Evolutionary conservation across 805 yeast species (phyloP).

Genomic region (Citeromyces matritensis): DNA sequence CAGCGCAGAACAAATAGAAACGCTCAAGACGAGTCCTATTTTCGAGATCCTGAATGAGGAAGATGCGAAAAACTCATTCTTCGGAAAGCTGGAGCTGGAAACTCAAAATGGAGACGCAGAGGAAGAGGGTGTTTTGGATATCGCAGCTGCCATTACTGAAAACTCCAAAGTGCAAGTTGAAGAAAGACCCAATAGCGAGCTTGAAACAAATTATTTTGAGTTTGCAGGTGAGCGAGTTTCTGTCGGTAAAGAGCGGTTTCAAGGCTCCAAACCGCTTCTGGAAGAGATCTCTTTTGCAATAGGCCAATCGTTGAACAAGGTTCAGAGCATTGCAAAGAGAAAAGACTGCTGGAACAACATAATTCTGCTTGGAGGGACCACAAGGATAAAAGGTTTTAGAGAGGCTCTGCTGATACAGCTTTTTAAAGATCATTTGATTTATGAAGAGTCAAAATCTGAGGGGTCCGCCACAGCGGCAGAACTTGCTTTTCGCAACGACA

Average conservation of each 20-base stretch:
- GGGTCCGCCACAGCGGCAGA: slow-evolving; percentile 4
- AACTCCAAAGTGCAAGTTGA: slow-evolving; percentile 5
- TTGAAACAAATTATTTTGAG: slow-evolving; percentile 56
- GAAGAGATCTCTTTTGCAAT: slow-evolving; percentile 36
- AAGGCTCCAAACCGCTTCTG: slow-evolving; percentile 55
- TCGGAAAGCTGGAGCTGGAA: slow-evolving; percentile 22
- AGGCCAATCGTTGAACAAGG: slow-evolving; percentile 31
- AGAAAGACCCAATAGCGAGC: slow-evolving; percentile 40
- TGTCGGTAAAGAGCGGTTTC: slow-evolving; percentile 85
- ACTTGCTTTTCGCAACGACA: slow-evolving; percentile 13
- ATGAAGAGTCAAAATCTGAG: slow-evolving; percentile 4
- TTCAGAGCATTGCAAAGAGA: slow-evolving; percentile 50
- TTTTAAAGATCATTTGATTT: slow-evolving; percentile 28
- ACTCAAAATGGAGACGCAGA: slow-evolving; percentile 9
- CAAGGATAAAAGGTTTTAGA: slow-evolving; percentile 59
- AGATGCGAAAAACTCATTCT: slow-evolving; percentile 44
- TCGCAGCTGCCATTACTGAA: slow-evolving; percentile 69
- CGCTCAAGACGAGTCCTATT: slow-evolving; percentile 57
- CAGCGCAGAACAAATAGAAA: slow-evolving; percentile 45
- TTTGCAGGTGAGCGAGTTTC: slow-evolving; percentile 46
- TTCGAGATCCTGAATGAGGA: slow-evolving; percentile 70
- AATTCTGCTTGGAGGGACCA: slow-evolving; percentile 66
- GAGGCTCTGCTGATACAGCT: slow-evolving; percentile 52
- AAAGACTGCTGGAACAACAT: slow-evolving; percentile 80
- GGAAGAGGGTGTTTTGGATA: slow-evolving; percentile 71